Percentiles rank a stretch among this genome's conserved stretches.
Evolutionary conservation across 2,329 filamentous ascomycete genomes (phyloP).

Genomic region (Rhinocladiella similis): DNA sequence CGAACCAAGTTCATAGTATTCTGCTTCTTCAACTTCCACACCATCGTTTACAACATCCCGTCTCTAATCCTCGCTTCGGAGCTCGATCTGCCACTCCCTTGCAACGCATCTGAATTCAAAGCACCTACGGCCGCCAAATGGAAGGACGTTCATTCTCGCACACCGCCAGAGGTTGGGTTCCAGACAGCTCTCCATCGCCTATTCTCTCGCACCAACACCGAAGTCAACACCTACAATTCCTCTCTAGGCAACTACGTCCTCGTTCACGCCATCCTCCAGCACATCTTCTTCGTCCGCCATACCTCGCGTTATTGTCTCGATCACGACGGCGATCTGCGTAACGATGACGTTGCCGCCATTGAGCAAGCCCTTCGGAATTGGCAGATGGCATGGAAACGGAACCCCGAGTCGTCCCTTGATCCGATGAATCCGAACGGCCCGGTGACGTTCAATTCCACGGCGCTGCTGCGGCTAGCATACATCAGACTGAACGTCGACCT

Average conservation of each 20-base stretch:
- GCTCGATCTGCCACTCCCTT: constrained; percentile 40
- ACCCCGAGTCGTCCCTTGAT: constrained; percentile 40
- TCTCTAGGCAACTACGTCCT: constrained; percentile 70
- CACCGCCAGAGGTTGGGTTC: constrained; percentile 35
- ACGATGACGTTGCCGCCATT: constrained; percentile 42
- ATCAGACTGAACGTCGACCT: constrained; percentile 48
- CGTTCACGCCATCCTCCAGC: constrained; percentile 70
- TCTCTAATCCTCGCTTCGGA: constrained; percentile 40
- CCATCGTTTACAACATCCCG: constrained; percentile 41
- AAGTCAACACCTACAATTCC: constrained; percentile 30
- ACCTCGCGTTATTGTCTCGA: constrained; percentile 34
- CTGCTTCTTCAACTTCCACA: constrained; percentile 41
- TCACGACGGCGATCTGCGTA: constrained; percentile 34
- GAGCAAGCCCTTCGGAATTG: constrained; percentile 46
- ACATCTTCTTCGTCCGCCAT: constrained; percentile 66
- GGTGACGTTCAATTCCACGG: constrained; percentile 66
- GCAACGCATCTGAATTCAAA: constrained; percentile 39
- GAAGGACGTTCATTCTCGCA: constrained; percentile 33
- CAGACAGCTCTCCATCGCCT: constrained; percentile 34
- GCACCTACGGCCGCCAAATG: constrained; percentile 35
- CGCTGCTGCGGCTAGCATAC: constrained; percentile 57
- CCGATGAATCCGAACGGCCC: constrained; percentile 50
- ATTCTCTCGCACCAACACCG: constrained; percentile 17
- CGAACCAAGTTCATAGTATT: constrained; percentile 41
- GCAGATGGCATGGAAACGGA: constrained; percentile 42